These are phyloP conservation scores for Aphanomyces stellatus DNA, from an alignment of 352 stramenopile species.

Conservation along the genomic window DNA sequence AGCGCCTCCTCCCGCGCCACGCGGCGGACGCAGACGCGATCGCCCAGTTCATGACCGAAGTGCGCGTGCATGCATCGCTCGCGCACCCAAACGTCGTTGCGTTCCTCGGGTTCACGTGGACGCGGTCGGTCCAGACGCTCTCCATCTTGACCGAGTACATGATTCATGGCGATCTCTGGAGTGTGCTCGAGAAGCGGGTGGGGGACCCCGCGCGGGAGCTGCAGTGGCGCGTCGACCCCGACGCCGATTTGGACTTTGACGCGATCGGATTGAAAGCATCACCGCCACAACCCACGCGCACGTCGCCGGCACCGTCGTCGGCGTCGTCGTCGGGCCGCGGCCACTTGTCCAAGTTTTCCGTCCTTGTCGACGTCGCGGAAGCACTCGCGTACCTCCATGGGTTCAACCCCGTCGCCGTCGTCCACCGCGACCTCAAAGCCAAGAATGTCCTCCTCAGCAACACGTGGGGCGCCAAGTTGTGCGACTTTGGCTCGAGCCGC, in stretches of 20 bases:
- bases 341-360: constrained; percentile 5
- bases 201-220: not conserved
- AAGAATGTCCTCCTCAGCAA: constrained; percentile 14
- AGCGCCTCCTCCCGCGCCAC: constrained; percentile 1
- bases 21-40: constrained; percentile 5
- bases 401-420: constrained; percentile 20
- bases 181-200: constrained; percentile 35
- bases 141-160: constrained; percentile 67
- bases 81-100: constrained; percentile 53
- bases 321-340: not conserved
- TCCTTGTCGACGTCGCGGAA: constrained; percentile 22
- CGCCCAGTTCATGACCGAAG: constrained; percentile 47
- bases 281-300: too few relatives aligned
- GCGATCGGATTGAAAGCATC: not conserved
- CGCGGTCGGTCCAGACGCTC: constrained; percentile 51
- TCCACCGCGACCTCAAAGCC: constrained; percentile 14
- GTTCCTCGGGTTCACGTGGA: constrained; percentile 69
- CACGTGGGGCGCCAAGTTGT: constrained; percentile 36
- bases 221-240: not conserved
- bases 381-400: constrained; percentile 32
- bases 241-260: not conserved
- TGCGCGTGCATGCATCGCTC: constrained; percentile 48
- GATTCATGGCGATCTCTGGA: constrained; percentile 50
- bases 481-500: constrained; percentile 45
- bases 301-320: too few relatives aligned